phyloP scores from a whole-genome alignment of 257 asterid genomes.

The Nicotiana knightiana region DNA sequence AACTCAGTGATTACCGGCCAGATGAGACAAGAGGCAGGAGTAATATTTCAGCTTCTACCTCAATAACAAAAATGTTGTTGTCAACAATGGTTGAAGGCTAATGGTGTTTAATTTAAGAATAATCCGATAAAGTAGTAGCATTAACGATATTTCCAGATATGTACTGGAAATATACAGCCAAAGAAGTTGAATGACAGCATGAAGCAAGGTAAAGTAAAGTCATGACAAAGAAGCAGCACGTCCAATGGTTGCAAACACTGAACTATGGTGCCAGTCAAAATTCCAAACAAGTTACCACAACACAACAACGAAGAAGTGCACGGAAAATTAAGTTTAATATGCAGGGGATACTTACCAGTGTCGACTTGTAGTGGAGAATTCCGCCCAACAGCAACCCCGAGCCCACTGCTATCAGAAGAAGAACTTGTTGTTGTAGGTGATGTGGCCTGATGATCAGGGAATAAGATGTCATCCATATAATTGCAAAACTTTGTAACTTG shows the following conservation, averaged over 20 bases:
- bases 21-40: background rate
- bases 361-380: slow-evolving; percentile 21
- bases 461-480: slow-evolving; percentile 66
- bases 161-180: background rate
- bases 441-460: slow-evolving; percentile 37
- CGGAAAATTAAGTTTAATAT: background rate
- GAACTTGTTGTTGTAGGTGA: slow-evolving; percentile 29
- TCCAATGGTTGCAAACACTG: background rate
- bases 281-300: background rate
- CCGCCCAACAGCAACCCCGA: slow-evolving; percentile 70
- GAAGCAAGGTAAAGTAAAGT: background rate
- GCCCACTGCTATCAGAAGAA: slow-evolving; percentile 56
- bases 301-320: background rate
- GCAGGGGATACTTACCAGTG: slow-evolving; percentile 38
- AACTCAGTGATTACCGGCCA: background rate
- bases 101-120: background rate
- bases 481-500: slow-evolving; percentile 49
- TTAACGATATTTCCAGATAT: background rate
- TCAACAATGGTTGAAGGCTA: background rate
- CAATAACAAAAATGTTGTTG: background rate
- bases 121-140: background rate
- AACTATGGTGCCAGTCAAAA: background rate
- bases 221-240: background rate
- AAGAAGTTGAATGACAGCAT: background rate
- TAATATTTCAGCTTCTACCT: background rate